phyloP scores from a whole-genome alignment of 305 asterid genomes.

The Petunia hybrid region DNA sequence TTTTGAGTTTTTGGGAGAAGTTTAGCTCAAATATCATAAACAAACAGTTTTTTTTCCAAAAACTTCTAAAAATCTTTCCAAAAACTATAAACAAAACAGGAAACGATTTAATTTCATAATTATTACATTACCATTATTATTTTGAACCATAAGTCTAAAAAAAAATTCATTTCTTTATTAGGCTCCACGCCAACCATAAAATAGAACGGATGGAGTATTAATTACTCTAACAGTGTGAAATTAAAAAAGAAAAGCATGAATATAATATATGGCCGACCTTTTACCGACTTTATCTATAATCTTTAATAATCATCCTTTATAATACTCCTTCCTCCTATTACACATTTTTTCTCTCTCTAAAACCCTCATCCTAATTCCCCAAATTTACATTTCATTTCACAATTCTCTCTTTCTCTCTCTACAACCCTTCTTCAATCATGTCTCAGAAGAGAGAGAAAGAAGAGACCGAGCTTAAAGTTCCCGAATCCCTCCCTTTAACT shows the following conservation, averaged over 20 bases:
- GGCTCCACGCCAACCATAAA: too few relatives aligned
- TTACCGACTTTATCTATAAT: slow-evolving; percentile 36
- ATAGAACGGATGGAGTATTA: too few relatives aligned
- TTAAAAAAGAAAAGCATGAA: not conserved
- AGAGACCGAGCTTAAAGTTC: slow-evolving; percentile 55
- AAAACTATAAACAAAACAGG: too few relatives aligned
- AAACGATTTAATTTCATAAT: too few relatives aligned
- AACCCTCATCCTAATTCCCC: slow-evolving; percentile 24
- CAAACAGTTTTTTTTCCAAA: too few relatives aligned
- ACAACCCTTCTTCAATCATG: slow-evolving; percentile 35
- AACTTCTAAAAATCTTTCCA: too few relatives aligned
- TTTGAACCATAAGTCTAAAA: too few relatives aligned
- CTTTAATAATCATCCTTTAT: not conserved
- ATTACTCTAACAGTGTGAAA: too few relatives aligned
- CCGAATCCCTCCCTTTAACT: slow-evolving; percentile 34
- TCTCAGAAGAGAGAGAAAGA: slow-evolving; percentile 56
- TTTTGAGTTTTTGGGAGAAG: too few relatives aligned
- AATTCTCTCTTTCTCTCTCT: slow-evolving; percentile 20
- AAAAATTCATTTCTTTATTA: too few relatives aligned
- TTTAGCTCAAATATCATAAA: too few relatives aligned
- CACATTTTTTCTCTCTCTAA: not conserved
- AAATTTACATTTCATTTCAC: not conserved
- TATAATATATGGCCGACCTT: slow-evolving; percentile 33
- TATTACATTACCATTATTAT: too few relatives aligned
- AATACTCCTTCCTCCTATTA: not conserved